Conservation (phyloP, 352 stramenopile species). For the Plasmopara muralis region DNA sequence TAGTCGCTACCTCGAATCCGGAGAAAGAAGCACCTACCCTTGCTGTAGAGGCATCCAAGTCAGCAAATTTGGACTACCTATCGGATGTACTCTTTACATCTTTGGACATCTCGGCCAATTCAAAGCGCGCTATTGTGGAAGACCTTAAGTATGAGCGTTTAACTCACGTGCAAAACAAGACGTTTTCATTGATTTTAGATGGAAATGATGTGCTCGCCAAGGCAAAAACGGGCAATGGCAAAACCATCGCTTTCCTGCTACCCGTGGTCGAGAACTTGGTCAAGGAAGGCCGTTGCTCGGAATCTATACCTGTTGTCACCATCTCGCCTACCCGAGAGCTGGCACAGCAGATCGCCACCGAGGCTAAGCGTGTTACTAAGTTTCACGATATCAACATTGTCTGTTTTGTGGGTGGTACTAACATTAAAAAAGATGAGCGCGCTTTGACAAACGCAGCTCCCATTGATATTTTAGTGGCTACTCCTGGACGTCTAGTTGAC, state of each 20-base stretch:
- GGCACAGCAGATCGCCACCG: conserved; percentile 91
- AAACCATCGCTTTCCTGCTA: conserved; percentile 85
- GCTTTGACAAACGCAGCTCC: conserved; percentile 27
- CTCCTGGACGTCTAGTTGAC: conserved; percentile 93
- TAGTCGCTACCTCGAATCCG: conserved; percentile 3
- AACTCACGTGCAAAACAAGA: conserved; percentile 86
- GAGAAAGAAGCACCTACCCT: conserved; percentile 4
- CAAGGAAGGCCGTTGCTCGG: conserved; percentile 38
- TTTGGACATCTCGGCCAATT: conserved; percentile 52
- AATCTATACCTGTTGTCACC: conserved; percentile 89
- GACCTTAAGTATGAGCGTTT: conserved; percentile 81
- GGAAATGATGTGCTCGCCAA: conserved; percentile 90
- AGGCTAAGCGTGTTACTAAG: conserved; percentile 79
- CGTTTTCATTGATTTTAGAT: conserved; percentile 54
- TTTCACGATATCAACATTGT: conserved; percentile 68
- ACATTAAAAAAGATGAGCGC: conserved; percentile 67
- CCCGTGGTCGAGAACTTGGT: conserved; percentile 74
- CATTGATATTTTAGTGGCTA: conserved; percentile 93
- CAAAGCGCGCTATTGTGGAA: conserved; percentile 58
- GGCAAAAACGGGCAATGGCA: conserved; percentile 84
- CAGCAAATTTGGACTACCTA: conserved; percentile 40
- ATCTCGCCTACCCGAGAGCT: conserved; percentile 95
- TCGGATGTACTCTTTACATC: conserved; percentile 51
- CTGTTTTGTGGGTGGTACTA: conserved; percentile 84
- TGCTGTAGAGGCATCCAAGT: conserved; percentile 4